These are phyloP conservation scores for Colletotrichum somersetense DNA, from an alignment of 2,329 filamentous ascomycete species.

Conservation along the genomic window DNA sequence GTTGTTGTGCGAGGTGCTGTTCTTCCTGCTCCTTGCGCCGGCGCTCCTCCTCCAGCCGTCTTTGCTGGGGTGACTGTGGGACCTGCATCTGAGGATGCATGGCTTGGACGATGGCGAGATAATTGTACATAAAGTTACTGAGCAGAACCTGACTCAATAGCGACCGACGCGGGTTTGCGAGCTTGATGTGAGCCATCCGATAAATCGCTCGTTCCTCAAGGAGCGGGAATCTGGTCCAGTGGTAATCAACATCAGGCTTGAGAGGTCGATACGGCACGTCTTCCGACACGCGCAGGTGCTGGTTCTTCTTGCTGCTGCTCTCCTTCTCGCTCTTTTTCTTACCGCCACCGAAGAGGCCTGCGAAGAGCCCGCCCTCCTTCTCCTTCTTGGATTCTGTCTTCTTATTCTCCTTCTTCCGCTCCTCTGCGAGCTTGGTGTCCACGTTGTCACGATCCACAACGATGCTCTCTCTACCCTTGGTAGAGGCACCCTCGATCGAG, in stretches of 20 bases:
- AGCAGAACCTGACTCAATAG: slow-evolving; percentile 94
- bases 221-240: slow-evolving; percentile 95
- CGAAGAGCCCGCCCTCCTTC: slow-evolving; percentile 92
- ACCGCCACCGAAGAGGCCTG: slow-evolving; percentile 89
- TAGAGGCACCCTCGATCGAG: slow-evolving; percentile 79
- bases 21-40: slow-evolving; percentile 64
- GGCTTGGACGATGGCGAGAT: slow-evolving; percentile 97
- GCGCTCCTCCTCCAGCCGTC: slow-evolving; percentile 68
- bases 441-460: slow-evolving; percentile 83
- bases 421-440: slow-evolving; percentile 80
- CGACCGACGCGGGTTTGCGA: slow-evolving; percentile 94
- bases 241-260: slow-evolving; percentile 91
- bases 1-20: slow-evolving; percentile 60
- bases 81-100: slow-evolving; percentile 98
- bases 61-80: slow-evolving; percentile 83
- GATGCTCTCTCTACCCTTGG: slow-evolving; percentile 83
- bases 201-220: slow-evolving; percentile 97
- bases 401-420: slow-evolving; percentile 85
- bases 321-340: slow-evolving; percentile 90
- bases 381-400: slow-evolving; percentile 89
- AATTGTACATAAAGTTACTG: slow-evolving; percentile 99
- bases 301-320: slow-evolving; percentile 77
- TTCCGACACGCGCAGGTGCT: slow-evolving; percentile 82
- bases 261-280: slow-evolving; percentile 79
- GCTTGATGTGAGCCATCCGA: slow-evolving; percentile 97